Base-by-base conservation (phyloP, 2,329 filamentous ascomycete genomes). In the Ophiobolus disseminans region DNA sequence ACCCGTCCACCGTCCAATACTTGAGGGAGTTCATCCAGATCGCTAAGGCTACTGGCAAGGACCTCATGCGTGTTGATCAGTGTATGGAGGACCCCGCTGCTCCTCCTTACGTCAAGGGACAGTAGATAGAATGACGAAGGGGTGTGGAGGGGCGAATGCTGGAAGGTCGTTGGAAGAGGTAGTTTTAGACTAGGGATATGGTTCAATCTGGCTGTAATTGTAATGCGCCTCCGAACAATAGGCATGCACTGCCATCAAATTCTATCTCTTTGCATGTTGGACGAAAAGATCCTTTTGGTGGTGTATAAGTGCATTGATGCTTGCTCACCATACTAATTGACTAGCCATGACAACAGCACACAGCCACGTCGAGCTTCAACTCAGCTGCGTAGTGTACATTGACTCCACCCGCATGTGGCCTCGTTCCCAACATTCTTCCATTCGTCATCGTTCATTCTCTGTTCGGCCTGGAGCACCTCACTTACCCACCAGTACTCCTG, bases 21-120 rank as follows among this genome's bases (percentile, higher is more conserved):
- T 76, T 89, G 32, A 74, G 78, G 40, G 78, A 87, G 70, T 86
- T 88, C 60, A 88, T 89, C 66, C 75, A 75, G 57, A 80, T 85
- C 51, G 85, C 86, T 20, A 87, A 86, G 76, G 76, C 72, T 13
- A 83, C 80, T 2, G 85, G 85, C 4, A 85, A 86, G 76, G 77
- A 81, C 66, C 76, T 87, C 31, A 87, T 87, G 85, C 77, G 85
- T 31, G 80, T 87, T 35, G 85, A 87, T 62, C 85, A 87, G 72
- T 87, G 85, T 62, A 76, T 87, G 78, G 78, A 81, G 70, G 85
- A 87, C 66, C 82, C 82, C 11, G 76, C 81, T 55, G 82, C 82
- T 17, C 82, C 82, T 45, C 51, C 62, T 7, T 28, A 3, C n/a
- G 26, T 28, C 26, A 36, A 36, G 34, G 5, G 7, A 20, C 17